Base-by-base conservation (phyloP, 2,329 filamentous ascomycete species). In the Pseudocercospora pini-densiflorae region DNA sequence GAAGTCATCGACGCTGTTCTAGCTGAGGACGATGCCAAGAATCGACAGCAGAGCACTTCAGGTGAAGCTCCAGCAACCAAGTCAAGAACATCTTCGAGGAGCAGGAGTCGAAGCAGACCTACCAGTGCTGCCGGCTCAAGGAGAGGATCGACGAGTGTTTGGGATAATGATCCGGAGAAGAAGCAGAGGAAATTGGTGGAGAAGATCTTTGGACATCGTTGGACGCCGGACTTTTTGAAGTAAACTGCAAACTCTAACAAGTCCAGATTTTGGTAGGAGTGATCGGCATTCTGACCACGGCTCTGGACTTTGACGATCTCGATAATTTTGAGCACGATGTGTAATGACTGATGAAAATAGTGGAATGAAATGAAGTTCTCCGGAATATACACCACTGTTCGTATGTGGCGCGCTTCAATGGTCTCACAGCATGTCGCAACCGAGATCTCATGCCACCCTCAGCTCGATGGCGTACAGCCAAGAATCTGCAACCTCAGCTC, bases 151-250 rank as follows among this genome's bases (percentile, higher is more conserved):
- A 59, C 45, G 24, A 65, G 57, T 21, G 63, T 70, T 9, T 66
- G 63, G 68, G 66, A 64, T 40, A 45, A 59, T 10, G 68, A 70
- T 58, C 58, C 61, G 23, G 68, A 70, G 68, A 70, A 66, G 63
- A 65, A 68, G 63, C 63, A 70, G 51, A 60, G 68, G 23, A 63
- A 61, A 21, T 36, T 31, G 45, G 59, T 70, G 43, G 31, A 63
- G 59, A 67, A 55, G 65, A 55, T 70, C 7, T 61, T 68, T 51
- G 68, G 65, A 24, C 68, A 70, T 66, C 65, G 59, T 47, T 64
- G 63, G 65, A 66, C 63, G 62, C 68, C 68, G 10, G 55, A 29
- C 5, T 59, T 68, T 40, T 64, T 68, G 68, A 69, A 67, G 49
- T 67, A 29, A 61, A 24, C n/a, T 49, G 31, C 29, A 6, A 27